phyloP scores from a whole-genome alignment of 345 rosid species.

The Capsella bursapastoris region DNA sequence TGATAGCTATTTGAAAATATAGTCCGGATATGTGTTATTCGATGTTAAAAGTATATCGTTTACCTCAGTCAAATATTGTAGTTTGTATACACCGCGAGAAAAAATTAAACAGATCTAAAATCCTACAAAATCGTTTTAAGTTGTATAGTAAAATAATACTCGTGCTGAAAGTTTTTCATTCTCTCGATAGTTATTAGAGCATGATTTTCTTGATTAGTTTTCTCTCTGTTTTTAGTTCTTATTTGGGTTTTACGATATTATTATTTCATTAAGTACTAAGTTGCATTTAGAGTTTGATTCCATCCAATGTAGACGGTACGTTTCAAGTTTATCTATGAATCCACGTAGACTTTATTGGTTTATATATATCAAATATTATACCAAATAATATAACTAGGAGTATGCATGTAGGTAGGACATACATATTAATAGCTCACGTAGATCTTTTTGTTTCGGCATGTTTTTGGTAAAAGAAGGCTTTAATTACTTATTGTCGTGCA shows the following conservation, averaged over 20 bases:
- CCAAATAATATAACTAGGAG: background rate
- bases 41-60: background rate
- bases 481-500: background rate
- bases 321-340: constrained; percentile 5
- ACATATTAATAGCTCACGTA: background rate
- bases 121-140: background rate
- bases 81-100: background rate
- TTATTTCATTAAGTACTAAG: background rate
- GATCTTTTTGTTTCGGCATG: background rate
- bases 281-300: constrained; percentile 5
- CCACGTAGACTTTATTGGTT: background rate
- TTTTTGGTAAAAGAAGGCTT: background rate
- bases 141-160: background rate
- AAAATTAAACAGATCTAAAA: background rate
- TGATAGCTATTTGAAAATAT: background rate
- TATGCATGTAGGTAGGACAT: background rate
- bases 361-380: too few species aligned
- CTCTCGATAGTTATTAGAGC: background rate
- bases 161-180: background rate
- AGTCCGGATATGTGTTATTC: background rate
- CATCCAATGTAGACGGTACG: background rate
- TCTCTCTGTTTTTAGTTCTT: background rate
- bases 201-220: background rate
- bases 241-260: background rate
- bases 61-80: background rate